Evolutionary conservation across 441 rosid genomes (phyloP).

Genomic region (Pelargonium citronellum): DNA sequence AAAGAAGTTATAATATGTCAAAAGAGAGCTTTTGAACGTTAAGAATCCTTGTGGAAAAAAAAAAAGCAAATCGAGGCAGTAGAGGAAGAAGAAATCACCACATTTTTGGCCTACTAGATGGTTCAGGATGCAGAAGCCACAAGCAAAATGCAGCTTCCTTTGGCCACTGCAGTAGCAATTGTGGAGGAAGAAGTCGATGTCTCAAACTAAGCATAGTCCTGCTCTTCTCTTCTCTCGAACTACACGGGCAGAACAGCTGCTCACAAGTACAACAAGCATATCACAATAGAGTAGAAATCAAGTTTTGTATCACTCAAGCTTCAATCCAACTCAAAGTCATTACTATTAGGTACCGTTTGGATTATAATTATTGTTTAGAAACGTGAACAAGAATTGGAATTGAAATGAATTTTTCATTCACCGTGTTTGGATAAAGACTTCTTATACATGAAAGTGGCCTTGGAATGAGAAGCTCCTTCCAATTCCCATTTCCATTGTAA

Average conservation of each 20-base stretch:
- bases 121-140: conserved; percentile 92
- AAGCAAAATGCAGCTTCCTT: conserved; percentile 94
- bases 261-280: conserved; percentile 30
- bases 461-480: too few species aligned
- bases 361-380: too few species aligned
- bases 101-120: conserved; percentile 64
- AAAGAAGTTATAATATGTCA: too few species aligned
- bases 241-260: conserved; percentile 82
- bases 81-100: conserved; percentile 37
- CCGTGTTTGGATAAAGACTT: too few species aligned
- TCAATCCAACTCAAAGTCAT: background rate
- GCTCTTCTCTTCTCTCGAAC: conserved; percentile 81
- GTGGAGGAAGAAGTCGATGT: conserved; percentile 96
- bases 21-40: too few species aligned
- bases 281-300: conserved; percentile 28
- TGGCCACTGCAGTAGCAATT: conserved; percentile 70
- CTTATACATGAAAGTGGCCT: too few species aligned
- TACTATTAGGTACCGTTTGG: background rate
- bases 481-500: background rate
- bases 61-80: background rate
- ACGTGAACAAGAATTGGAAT: too few species aligned
- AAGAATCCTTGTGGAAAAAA: too few species aligned
- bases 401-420: too few species aligned
- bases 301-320: conserved; percentile 4
- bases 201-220: conserved; percentile 87